Percentiles rank a stretch among this genome's conserved stretches.
phyloP scores from a whole-genome alignment of 495 filamentous ascomycete species.

The Podospora conica region DNA sequence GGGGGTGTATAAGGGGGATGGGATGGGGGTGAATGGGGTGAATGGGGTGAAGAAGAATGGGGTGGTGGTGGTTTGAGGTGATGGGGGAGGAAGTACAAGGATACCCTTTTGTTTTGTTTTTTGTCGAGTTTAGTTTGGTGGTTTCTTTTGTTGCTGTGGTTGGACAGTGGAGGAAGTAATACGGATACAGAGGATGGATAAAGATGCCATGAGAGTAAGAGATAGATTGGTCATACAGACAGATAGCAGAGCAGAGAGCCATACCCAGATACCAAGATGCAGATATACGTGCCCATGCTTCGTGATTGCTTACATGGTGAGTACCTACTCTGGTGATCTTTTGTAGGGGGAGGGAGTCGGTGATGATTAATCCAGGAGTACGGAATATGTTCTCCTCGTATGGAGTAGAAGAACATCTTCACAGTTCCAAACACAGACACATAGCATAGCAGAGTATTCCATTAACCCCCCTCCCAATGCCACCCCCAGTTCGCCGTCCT shows the following conservation, averaged over 20 bases:
- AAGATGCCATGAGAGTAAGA: not conserved
- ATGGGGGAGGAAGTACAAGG: not conserved
- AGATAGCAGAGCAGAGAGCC: not conserved
- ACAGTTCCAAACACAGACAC: not conserved
- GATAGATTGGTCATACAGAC: not conserved
- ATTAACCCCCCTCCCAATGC: not conserved
- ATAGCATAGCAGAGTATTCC: not conserved
- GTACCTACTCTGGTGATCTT: too few species aligned
- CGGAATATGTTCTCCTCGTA: too few species aligned
- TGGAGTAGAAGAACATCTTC: too few species aligned
- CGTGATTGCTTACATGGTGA: too few species aligned
- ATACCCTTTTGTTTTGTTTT: not conserved
- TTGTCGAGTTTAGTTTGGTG: too few species aligned
- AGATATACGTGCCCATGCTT: not conserved
- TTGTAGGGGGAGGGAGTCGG: too few species aligned
- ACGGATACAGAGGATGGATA: not conserved
- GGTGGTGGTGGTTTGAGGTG: not conserved
- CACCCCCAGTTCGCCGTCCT: not conserved
- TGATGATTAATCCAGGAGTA: too few species aligned
- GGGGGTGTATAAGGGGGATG: not conserved
- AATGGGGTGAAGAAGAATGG: not conserved
- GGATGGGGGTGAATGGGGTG: not conserved
- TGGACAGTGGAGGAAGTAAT: not conserved
- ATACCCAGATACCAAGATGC: not conserved
- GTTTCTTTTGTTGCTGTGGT: not conserved